Evolutionary conservation across 179 eudicot species (phyloP).

Genomic region (Carnegiea gigantea): DNA sequence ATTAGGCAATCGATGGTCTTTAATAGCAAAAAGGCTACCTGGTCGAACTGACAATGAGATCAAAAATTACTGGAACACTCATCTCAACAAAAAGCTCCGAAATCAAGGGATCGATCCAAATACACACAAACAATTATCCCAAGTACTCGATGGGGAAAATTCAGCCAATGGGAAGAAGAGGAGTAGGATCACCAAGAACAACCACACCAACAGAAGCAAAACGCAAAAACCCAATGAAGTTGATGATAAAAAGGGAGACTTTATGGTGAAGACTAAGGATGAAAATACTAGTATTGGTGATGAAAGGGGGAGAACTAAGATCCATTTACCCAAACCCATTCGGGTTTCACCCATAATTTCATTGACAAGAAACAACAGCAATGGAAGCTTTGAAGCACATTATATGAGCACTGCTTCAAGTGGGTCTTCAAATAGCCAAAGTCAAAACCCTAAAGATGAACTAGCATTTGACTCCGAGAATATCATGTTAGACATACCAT

Average conservation of each 20-base stretch:
- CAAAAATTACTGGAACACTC: conserved; percentile 69
- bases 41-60: conserved; percentile 76
- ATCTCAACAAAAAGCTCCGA: conserved; percentile 47
- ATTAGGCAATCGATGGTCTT: conserved; percentile 79
- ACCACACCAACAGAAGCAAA: neutral
- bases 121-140: conserved; percentile 40
- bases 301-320: conserved; percentile 28
- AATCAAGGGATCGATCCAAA: conserved; percentile 42
- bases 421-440: conserved; percentile 28
- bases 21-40: conserved; percentile 60
- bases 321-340: conserved; percentile 47
- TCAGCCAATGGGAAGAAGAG: conserved; percentile 27
- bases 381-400: conserved; percentile 39
- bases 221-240: conserved; percentile 10
- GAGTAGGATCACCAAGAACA: conserved; percentile 3
- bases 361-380: conserved; percentile 35
- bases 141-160: conserved; percentile 1
- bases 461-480: conserved; percentile 14
- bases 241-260: neutral
- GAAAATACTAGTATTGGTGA: neutral
- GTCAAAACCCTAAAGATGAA: conserved; percentile 15
- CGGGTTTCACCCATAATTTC: conserved; percentile 35
- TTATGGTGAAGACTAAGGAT: neutral
- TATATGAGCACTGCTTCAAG: conserved; percentile 22
- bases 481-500: conserved; percentile 25